Evolutionary conservation across 2,329 filamentous ascomycete species (phyloP).

Genomic region (Fusarium begoniae): DNA sequence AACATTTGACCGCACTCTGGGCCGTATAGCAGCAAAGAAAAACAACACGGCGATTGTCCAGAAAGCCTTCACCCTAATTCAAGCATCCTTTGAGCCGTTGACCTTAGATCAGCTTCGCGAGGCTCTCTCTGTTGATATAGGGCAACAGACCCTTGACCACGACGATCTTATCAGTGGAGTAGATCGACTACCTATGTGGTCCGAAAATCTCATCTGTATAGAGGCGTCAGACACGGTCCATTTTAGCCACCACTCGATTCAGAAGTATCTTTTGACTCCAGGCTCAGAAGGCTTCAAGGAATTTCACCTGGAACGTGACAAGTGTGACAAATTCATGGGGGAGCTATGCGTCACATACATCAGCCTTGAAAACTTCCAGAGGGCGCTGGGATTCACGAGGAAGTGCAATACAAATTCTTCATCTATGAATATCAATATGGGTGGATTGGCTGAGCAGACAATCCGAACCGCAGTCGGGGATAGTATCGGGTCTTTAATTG

Average conservation of each 20-base stretch:
- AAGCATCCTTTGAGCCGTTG: not conserved
- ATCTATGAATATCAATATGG: not conserved
- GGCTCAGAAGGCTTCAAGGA: not conserved
- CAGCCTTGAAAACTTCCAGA: not conserved
- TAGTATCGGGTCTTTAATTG: not conserved
- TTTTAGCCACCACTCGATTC: slow-evolving; percentile 25
- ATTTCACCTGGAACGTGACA: not conserved
- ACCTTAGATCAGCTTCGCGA: slow-evolving; percentile 11
- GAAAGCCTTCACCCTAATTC: not conserved
- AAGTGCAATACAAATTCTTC: not conserved
- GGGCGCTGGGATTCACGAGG: not conserved
- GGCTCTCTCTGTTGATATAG: slow-evolving; percentile 10
- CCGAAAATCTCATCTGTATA: slow-evolving; percentile 10
- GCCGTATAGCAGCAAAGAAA: not conserved
- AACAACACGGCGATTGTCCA: not conserved
- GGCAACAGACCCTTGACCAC: not conserved
- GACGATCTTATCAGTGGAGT: not conserved
- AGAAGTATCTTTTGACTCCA: slow-evolving; percentile 1
- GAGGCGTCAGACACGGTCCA: slow-evolving; percentile 18
- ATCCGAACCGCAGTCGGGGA: not conserved
- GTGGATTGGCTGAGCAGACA: not conserved
- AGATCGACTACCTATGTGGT: not conserved
- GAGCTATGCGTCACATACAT: slow-evolving; percentile 18
- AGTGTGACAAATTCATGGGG: not conserved
- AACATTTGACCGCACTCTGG: slow-evolving; percentile 11